Base-by-base conservation (phyloP, 306 rosid species). In the Casuarina cunninghamiana region DNA sequence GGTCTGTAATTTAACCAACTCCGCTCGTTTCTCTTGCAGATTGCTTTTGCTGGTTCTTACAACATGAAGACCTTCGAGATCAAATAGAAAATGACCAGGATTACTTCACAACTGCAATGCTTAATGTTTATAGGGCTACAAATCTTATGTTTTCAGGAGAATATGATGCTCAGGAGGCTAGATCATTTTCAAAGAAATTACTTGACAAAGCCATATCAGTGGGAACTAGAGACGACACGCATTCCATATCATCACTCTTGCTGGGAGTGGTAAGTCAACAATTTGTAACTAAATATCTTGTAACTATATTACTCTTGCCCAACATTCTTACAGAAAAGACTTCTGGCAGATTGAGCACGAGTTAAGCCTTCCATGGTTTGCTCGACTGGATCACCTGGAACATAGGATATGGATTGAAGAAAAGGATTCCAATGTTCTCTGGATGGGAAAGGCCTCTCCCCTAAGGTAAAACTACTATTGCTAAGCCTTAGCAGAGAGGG, bases 361-460 rank as follows among this genome's bases (percentile, higher is more conserved):
- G 70, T 60, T 88, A 55, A 81, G 79, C 79, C 67, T 53, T 42
- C 83, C 89, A 58, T 90, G 89, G 92, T 65, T 88, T 67, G 87
- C 92, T 70, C 89, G 90, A 3, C 39, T 86, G 78, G 94, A 90
- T 76, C 92, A 90, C 76, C 75, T 90, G 62, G 90, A 88, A 26
- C 87, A 90, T 55, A 78, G 92, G 76, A 61, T 32, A 83, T 86
- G 86, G 84, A 83, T 90, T 10, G 92, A 90, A 75, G 82, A 63
- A 15, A 74, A 26, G 11, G 82, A 90, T 48, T 51, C 77, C 5
- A 76, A 80, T 74, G 55, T 69, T 57, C 81, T 83, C 1, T 90
- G 90, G 90, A 82, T 11, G 70, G 88, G 88, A 54, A 87, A 84
- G 69, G 32, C 75, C 32, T 81, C 85, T 19, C 66, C 69, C 26